These are phyloP conservation scores for Xylariaceae sp. DNA, from an alignment of 2,329 filamentous ascomycete genomes.

Conservation along the genomic window DNA sequence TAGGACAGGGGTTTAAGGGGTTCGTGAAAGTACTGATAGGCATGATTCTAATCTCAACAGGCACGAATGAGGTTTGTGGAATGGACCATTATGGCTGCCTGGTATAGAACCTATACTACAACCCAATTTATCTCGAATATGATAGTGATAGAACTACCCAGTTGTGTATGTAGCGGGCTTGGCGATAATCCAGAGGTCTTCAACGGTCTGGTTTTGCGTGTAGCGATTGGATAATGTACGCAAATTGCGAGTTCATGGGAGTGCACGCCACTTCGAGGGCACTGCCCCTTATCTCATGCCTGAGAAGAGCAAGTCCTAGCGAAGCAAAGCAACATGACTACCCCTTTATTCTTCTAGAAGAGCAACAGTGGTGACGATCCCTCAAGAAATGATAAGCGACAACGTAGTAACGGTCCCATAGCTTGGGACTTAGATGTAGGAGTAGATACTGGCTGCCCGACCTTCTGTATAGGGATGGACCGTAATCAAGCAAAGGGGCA, in stretches of 20 bases:
- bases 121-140: neutral
- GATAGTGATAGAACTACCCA: neutral
- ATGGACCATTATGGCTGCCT: no score
- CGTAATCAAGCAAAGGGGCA: constrained; percentile 4
- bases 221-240: no score
- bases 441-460: neutral
- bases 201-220: no score
- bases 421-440: neutral
- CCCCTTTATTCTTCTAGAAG: neutral
- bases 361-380: neutral
- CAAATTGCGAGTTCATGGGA: no score
- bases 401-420: neutral
- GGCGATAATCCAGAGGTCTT: neutral
- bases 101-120: neutral
- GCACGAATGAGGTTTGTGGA: no score
- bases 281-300: constrained; percentile 8
- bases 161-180: no score
- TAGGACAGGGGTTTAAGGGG: no score
- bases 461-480: neutral
- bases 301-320: neutral
- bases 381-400: neutral
- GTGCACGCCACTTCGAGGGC: neutral
- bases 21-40: no score
- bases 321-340: neutral
- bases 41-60: no score